A percentile compares a stretch with the other conserved stretches of the same genome.
These are phyloP conservation scores for Bremia lactucae DNA, from an alignment of 352 stramenopile genomes.

Conservation along the genomic window DNA sequence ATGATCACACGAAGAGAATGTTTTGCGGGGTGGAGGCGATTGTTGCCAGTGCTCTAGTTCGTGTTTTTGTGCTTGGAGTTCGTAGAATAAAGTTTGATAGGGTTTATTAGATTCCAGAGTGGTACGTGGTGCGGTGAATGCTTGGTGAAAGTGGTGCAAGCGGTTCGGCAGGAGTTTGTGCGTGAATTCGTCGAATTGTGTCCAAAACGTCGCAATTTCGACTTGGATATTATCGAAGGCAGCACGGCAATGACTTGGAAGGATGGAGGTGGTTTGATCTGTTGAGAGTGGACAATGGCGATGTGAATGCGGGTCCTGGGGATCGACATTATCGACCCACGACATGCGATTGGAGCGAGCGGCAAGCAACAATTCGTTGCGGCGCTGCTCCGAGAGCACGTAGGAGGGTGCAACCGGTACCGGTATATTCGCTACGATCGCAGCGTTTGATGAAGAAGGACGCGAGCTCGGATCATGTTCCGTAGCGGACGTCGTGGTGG, in stretches of 20 bases:
- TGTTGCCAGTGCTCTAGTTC: constrained; percentile 35
- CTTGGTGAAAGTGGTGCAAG: too few relatives aligned
- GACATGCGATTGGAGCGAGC: constrained; percentile 54
- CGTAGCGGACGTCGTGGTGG: constrained; percentile 2
- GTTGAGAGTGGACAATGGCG: background rate
- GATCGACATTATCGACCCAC: constrained; percentile 54
- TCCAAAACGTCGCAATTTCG: constrained; percentile 28
- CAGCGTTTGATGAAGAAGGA: constrained; percentile 1
- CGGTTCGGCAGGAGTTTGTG: constrained; percentile 28
- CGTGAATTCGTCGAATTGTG: constrained; percentile 32
- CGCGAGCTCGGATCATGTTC: background rate
- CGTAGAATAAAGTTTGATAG: constrained; percentile 38
- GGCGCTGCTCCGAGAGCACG: constrained; percentile 55
- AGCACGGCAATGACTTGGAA: constrained; percentile 26
- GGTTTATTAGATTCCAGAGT: too few relatives aligned
- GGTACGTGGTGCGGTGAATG: too few relatives aligned
- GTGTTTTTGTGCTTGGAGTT: constrained; percentile 27
- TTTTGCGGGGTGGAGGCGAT: constrained; percentile 21
- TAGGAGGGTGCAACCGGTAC: constrained; percentile 25
- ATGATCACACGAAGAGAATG: constrained; percentile 27
- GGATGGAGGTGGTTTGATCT: background rate
- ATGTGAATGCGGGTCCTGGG: too few relatives aligned
- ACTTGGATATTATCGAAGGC: constrained; percentile 33
- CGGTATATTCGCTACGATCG: constrained; percentile 1
- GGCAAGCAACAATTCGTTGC: constrained; percentile 60